Evolutionary conservation across 352 stramenopile genomes (phyloP), one percentile per base, ranked within the genome.

Genomic region (Phytophthora meadii): DNA sequence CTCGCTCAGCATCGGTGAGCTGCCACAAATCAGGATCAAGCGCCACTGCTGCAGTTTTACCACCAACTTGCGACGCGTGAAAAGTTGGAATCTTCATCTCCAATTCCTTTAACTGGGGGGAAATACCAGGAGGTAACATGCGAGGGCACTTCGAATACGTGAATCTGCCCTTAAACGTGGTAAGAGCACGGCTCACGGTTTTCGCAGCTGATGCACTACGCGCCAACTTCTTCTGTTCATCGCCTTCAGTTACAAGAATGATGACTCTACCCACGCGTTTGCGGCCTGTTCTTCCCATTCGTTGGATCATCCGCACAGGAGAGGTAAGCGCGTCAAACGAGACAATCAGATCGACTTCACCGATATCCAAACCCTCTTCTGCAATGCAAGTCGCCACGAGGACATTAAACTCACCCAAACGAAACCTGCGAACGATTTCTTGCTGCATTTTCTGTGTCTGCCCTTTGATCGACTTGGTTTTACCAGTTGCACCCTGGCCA

Each of bases 391-490:
- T 99, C 1, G 94, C 94, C 7, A 98, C 92, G 2, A 99, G 75
- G 10, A 97, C 90, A 66, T 99, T 98, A 55, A 94, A 97, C 25
- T 85, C 70, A 8, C 92, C 93, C 12, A 72, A 39, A 3, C 88
- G 81, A 59, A 98, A 98, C 53, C 94, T 90, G 3, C 72, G 72
- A 11, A 99, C 90, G 28, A 99, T 98, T 51, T 95, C 80, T 67
- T 99, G 94, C 60, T 99, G 97, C 39, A 98, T 77, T 50, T 95
- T 93, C 76, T 99, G 97, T 22, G 96, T 97, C 72, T 97, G 87
- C 0, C 93, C 93, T 65, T 92, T 97, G 51, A 82, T 89, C 30
- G 93, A 82, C 55, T 95, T 96, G 1, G 64, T 60, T 63, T 87
- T 95, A 61, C 79, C 89, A 62, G 73, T 97, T 51, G 75, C 85